phyloP scores from a whole-genome alignment of 208 protist genomes.

The Naegleria gruberi region DNA sequence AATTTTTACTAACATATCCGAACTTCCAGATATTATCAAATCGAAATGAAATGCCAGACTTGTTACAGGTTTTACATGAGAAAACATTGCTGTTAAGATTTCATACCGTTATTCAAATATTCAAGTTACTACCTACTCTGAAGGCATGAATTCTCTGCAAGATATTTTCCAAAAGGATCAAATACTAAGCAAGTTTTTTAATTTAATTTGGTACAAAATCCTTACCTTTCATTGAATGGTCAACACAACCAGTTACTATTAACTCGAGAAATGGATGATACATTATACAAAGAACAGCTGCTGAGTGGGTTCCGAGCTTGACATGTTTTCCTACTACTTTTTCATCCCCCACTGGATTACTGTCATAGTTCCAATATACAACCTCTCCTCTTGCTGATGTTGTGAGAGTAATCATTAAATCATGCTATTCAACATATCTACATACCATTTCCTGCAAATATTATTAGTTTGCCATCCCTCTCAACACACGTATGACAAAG shows the following conservation, averaged over 20 bases:
- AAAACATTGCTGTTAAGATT: background rate
- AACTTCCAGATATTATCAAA: background rate
- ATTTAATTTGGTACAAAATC: background rate
- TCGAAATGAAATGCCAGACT: background rate
- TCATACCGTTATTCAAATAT: background rate
- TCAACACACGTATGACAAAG: background rate
- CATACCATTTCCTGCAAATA: background rate
- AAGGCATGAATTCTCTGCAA: background rate
- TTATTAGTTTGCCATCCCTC: background rate
- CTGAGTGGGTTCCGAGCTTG: background rate
- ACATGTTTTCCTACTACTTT: background rate
- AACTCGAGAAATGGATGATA: background rate
- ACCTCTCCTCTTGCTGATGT: background rate
- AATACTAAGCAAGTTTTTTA: background rate
- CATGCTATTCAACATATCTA: background rate
- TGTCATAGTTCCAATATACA: background rate
- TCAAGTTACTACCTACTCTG: background rate
- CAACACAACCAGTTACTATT: background rate
- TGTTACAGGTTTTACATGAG: background rate
- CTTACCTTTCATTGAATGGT: slow-evolving; percentile 13
- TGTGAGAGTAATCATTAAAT: background rate
- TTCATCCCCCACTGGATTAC: background rate
- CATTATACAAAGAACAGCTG: background rate
- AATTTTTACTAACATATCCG: background rate
- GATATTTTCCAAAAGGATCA: slow-evolving; percentile 17